These are phyloP conservation scores for Entomortierella chlamydospora DNA, from an alignment of 192 early-diverging fungal species.

Conservation along the genomic window DNA sequence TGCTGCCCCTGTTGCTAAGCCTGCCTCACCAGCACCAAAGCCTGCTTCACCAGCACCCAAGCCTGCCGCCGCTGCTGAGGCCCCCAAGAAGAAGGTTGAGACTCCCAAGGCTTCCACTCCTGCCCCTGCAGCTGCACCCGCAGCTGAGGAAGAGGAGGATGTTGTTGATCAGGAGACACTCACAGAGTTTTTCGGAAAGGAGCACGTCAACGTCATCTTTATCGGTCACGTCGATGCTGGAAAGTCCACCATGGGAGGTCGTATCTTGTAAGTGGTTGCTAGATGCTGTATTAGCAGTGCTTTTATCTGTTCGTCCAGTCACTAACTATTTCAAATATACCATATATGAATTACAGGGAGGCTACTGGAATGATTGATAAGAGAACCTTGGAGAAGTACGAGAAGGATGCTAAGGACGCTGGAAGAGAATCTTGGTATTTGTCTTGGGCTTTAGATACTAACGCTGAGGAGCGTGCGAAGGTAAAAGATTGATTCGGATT, in stretches of 20 bases:
- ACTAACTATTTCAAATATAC: neutral
- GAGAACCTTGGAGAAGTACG: slow-evolving; percentile 99
- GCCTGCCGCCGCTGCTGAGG: slow-evolving; percentile 19
- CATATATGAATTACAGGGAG: slow-evolving; percentile 59
- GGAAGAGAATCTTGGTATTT: slow-evolving; percentile 98
- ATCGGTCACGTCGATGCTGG: slow-evolving; percentile 99
- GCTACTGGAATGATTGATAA: slow-evolving; percentile 99
- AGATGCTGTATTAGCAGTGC: neutral
- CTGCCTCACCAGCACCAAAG: slow-evolving; percentile 30
- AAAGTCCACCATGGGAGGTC: slow-evolving; percentile 99
- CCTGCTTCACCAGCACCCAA: slow-evolving; percentile 30
- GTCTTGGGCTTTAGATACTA: slow-evolving; percentile 98
- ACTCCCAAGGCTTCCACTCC: slow-evolving; percentile 38
- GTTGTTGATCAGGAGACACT: slow-evolving; percentile 65
- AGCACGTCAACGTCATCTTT: slow-evolving; percentile 97
- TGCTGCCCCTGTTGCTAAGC: slow-evolving; percentile 25
- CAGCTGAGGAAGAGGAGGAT: slow-evolving; percentile 66
- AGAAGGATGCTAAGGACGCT: slow-evolving; percentile 97
- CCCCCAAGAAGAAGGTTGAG: slow-evolving; percentile 28
- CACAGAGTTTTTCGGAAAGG: slow-evolving; percentile 86
- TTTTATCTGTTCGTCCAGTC: neutral
- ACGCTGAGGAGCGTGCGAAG: slow-evolving; percentile 97
- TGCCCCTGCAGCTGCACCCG: slow-evolving; percentile 46
- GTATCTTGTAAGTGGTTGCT: slow-evolving; percentile 80
- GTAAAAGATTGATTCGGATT: slow-evolving; percentile 26